Evolutionary conservation across 129 eudicot species (phyloP).

Genomic region (Arctium lappa): DNA sequence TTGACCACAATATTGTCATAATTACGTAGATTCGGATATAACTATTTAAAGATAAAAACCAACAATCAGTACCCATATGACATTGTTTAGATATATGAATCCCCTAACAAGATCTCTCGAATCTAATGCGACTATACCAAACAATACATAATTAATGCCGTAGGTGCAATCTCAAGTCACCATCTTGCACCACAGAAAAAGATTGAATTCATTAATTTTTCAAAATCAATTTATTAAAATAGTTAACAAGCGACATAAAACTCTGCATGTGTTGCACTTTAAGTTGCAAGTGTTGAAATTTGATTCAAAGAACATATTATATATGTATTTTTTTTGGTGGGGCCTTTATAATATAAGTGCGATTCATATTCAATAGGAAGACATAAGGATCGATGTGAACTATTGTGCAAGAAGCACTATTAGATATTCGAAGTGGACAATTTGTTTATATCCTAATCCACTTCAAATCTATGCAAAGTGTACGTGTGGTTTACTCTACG

Average conservation of each 20-base stretch:
- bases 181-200: constrained; percentile 32
- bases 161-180: constrained; percentile 37
- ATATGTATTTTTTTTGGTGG: background rate
- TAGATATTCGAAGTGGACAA: constrained; percentile 22
- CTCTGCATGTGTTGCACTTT: constrained; percentile 32
- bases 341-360: constrained; percentile 19
- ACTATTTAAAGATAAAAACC: constrained; percentile 21
- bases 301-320: constrained; percentile 20
- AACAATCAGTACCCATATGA: constrained; percentile 6
- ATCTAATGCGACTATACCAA: constrained; percentile 23
- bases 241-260: constrained; percentile 14
- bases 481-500: constrained; percentile 20
- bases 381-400: constrained; percentile 11
- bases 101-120: constrained; percentile 17
- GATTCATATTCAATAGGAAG: constrained; percentile 29
- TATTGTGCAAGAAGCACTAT: constrained; percentile 36
- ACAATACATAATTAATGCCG: constrained; percentile 22
- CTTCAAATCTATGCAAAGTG: constrained; percentile 21
- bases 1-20: background rate
- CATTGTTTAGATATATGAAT: constrained; percentile 3
- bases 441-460: constrained; percentile 20
- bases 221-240: background rate
- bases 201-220: background rate
- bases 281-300: constrained; percentile 33
- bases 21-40: background rate